Percentiles rank a stretch among this genome's conserved stretches.
phyloP scores from a whole-genome alignment of 345 rosid genomes.

The Brassica incana region DNA sequence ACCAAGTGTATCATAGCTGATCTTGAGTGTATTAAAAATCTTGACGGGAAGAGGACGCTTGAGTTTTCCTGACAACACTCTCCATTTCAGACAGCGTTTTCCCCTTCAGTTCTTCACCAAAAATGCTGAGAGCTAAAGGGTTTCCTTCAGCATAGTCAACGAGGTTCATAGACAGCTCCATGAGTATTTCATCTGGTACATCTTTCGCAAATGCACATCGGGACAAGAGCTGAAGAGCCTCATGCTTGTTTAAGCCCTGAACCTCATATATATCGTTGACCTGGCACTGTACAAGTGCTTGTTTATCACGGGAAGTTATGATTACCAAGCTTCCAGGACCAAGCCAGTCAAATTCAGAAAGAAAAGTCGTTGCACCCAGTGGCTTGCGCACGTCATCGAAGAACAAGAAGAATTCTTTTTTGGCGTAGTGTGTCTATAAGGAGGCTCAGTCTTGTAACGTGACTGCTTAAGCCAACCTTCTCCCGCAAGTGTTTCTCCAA shows the following conservation, averaged over 20 bases:
- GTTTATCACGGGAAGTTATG: constrained; percentile 7
- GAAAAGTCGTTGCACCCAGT: neutral
- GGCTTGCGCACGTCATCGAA: constrained; percentile 15
- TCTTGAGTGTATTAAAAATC: neutral
- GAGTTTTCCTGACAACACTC: neutral
- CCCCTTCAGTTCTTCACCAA: neutral
- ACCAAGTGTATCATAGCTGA: neutral
- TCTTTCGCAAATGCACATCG: neutral
- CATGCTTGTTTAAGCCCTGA: neutral
- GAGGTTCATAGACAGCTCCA: neutral
- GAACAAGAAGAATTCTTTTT: constrained; percentile 2
- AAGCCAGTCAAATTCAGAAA: neutral
- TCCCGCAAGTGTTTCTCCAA: neutral
- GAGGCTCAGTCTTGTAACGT: neutral
- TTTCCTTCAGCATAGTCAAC: neutral
- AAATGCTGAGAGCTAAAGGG: neutral
- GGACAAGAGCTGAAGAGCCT: neutral
- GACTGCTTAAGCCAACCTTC: neutral
- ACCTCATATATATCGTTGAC: neutral
- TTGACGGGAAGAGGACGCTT: neutral
- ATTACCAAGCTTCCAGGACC: constrained; percentile 19
- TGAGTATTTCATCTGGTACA: neutral
- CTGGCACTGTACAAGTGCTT: constrained; percentile 1
- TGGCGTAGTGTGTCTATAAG: neutral
- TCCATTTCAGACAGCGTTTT: neutral